These are phyloP conservation scores for Soucietia sequanensis DNA, from an alignment of 805 yeast species.

Conservation along the genomic window DNA sequence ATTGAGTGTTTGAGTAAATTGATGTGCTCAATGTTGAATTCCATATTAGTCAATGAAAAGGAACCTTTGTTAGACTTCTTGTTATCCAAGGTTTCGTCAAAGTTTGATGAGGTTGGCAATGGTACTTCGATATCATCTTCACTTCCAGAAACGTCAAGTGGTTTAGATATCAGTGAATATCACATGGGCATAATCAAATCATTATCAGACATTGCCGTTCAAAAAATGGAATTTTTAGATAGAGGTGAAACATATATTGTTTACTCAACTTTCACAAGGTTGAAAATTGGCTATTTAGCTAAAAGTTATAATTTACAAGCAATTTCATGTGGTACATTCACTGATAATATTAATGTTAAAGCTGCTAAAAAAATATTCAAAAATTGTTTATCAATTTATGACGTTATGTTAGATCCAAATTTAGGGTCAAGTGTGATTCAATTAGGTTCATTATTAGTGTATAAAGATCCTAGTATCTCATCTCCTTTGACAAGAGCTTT, in stretches of 20 bases:
- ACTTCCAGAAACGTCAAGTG: conserved; percentile 1
- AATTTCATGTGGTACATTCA: conserved; percentile 54
- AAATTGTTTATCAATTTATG: conserved; percentile 50
- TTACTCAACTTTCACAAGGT: conserved; percentile 47
- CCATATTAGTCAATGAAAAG: conserved; percentile 24
- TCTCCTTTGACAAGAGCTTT: conserved; percentile 42
- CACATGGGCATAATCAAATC: conserved; percentile 25
- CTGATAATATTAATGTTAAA: conserved; percentile 44
- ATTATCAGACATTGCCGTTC: conserved; percentile 33
- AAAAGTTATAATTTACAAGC: conserved; percentile 58
- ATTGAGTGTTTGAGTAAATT: conserved; percentile 31
- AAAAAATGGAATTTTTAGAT: conserved; percentile 49
- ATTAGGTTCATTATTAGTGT: conserved; percentile 55
- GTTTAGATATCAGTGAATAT: conserved; percentile 19
- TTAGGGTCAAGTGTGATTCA: conserved; percentile 53
- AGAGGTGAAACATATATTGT: conserved; percentile 57
- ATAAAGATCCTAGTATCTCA: conserved; percentile 37
- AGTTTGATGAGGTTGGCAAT: conserved; percentile 12
- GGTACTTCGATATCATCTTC: conserved; percentile 15
- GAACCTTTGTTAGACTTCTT: conserved; percentile 27
- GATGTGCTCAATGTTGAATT: conserved; percentile 34
- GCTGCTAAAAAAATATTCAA: conserved; percentile 47
- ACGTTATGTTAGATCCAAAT: conserved; percentile 51
- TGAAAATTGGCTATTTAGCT: conserved; percentile 51
- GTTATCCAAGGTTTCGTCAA: conserved; percentile 22